phyloP scores from a whole-genome alignment of 2,329 filamentous ascomycete species.

The Nakataea oryzae region DNA sequence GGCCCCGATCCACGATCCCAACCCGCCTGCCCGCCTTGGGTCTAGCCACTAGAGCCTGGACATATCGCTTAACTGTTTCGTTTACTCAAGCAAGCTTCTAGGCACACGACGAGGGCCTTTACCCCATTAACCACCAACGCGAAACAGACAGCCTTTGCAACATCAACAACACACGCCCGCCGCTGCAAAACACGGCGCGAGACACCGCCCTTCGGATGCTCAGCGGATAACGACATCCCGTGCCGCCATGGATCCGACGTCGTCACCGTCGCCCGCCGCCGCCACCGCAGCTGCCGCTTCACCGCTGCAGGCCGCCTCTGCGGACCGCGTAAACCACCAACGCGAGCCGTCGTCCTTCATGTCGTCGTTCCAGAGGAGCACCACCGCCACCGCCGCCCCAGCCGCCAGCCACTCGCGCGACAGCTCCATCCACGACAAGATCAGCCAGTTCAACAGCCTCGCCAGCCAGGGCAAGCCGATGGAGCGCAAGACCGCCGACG shows the following conservation, averaged over 20 bases:
- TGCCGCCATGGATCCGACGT: background rate
- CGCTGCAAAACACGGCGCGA: background rate
- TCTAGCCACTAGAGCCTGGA: background rate
- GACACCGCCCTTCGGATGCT: background rate
- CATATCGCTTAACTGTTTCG: background rate
- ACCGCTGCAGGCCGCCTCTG: slow-evolving; percentile 50
- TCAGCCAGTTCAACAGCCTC: slow-evolving; percentile 63
- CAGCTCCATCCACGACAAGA: slow-evolving; percentile 55
- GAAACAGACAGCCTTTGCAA: background rate
- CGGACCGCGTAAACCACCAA: slow-evolving; percentile 50
- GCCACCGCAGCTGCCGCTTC: background rate
- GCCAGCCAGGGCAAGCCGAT: slow-evolving; percentile 49
- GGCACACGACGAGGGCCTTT: background rate
- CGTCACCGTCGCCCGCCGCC: background rate
- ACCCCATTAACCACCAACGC: background rate
- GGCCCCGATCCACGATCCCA: background rate
- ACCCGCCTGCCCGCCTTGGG: background rate
- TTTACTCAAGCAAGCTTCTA: background rate
- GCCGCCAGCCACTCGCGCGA: slow-evolving; percentile 37
- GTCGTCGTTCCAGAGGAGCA: slow-evolving; percentile 18
- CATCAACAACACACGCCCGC: too few species aligned
- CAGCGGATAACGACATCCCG: background rate
- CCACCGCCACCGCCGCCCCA: slow-evolving; percentile 11
- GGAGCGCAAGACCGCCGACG: slow-evolving; percentile 55
- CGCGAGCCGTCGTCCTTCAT: slow-evolving; percentile 23